Evolutionary conservation across 1,284 basidiomycete species (phyloP), one percentile per base, ranked within the genome.

Genomic region (Lentinus polychrous): DNA sequence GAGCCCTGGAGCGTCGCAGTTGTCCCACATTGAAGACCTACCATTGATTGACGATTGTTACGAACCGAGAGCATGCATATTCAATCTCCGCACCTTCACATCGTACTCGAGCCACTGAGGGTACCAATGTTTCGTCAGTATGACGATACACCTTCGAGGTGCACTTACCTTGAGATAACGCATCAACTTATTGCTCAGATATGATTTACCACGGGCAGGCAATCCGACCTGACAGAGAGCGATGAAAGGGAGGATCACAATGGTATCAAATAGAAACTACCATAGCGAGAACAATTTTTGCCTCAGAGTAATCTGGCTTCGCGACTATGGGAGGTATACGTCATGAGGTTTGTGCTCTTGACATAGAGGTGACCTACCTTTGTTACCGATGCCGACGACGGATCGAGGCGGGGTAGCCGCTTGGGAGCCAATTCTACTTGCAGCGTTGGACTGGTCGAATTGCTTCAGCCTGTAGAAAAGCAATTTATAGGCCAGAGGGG

Each of bases 21-120:
- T 99, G 95, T 3, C 96, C 96, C 27, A 98, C 96, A 63, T 99
- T 99, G 75, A 99, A 99, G 1, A 99, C 90, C 86, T 91, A 42
- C 23, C 27, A 48, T 38, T 17, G 18, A 31, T 52, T 39, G 52
- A 37, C n/a, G 36, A 34, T 17, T 46, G 24, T 48, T 32, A 53
- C 43, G 11, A 39, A 32, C 49, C 23, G 38, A 15, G 44, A 20
- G 17, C 22, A 17, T 20, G 39, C 8, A 5, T 18, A 37, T 6
- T 40, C 17, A 40, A 23, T 20, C 5, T 5, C 15, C 33, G 3
- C 56, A 83, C 93, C 73, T 96, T 91, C 51, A 99, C 96, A 55
- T 95, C 83, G 67, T 98, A 99, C 67, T 99, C 96, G 41, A 99
- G 78, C 96, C 96, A 99, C 92, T 96, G 58, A 3, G 22, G 8